Evolutionary conservation across 2,329 filamentous ascomycete species (phyloP).

Genomic region (Aspergillus phoenicis): DNA sequence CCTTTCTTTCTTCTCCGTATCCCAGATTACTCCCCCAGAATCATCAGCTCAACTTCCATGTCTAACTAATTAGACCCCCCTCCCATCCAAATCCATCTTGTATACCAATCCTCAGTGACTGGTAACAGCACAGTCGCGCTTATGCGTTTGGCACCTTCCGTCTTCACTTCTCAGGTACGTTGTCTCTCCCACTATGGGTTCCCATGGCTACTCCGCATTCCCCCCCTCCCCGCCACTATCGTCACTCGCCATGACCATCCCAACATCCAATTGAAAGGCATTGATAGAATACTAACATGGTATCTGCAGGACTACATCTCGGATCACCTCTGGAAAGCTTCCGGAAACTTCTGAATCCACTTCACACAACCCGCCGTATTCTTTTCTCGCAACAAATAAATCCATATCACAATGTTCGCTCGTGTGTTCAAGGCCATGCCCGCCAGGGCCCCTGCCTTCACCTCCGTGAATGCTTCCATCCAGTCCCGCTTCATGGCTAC

Average conservation of each 20-base stretch:
- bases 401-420: constrained; percentile 53
- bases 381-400: background rate
- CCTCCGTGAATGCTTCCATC: constrained; percentile 38
- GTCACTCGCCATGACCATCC: background rate
- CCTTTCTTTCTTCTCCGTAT: constrained; percentile 15
- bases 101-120: constrained; percentile 33
- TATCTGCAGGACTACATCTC: constrained; percentile 63
- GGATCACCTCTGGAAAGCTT: constrained; percentile 71
- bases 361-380: background rate
- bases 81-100: background rate
- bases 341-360: constrained; percentile 56
- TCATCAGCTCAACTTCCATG: constrained; percentile 14
- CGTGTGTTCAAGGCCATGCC: constrained; percentile 57
- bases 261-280: background rate
- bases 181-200: background rate
- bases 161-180: constrained; percentile 84
- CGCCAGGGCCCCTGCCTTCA: constrained; percentile 50
- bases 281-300: constrained; percentile 8
- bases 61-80: constrained; percentile 28
- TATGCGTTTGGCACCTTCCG: constrained; percentile 83
- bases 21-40: constrained; percentile 18
- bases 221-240: constrained; percentile 16
- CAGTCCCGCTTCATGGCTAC: constrained; percentile 61
- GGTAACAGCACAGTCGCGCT: constrained; percentile 59
- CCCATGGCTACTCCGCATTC: background rate